Conservation (phyloP, 352 stramenopile genomes). For the Globisporangium rhizosaccharum region DNA sequence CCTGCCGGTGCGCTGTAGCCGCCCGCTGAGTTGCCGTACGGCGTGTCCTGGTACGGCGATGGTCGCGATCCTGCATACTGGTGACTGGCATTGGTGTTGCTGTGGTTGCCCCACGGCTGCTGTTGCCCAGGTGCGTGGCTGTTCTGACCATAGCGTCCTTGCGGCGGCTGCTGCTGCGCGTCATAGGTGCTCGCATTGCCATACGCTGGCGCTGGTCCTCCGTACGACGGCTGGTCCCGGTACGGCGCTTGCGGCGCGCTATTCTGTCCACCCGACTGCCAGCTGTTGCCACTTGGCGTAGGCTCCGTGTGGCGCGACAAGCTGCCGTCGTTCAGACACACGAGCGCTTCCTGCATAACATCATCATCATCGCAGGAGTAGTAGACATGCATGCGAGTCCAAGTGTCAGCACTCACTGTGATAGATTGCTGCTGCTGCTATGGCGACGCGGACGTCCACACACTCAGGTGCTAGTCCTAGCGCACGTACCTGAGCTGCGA, state of each 20-base stretch:
- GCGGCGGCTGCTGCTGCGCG: slow-evolving; percentile 9
- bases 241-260: slow-evolving; percentile 5
- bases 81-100: slow-evolving; percentile 1
- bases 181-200: slow-evolving; percentile 13
- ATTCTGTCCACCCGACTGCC: slow-evolving; percentile 15
- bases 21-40: slow-evolving; percentile 17
- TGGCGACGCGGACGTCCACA: neutral
- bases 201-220: slow-evolving; percentile 3
- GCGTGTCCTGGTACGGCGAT: slow-evolving; percentile 57
- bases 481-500: slow-evolving; percentile 51
- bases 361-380: neutral
- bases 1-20: slow-evolving; percentile 15
- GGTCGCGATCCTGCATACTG: slow-evolving; percentile 27
- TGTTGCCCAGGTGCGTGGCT: slow-evolving; percentile 4
- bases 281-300: slow-evolving; percentile 17
- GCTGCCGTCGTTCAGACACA: slow-evolving; percentile 71
- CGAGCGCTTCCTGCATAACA: slow-evolving; percentile 48
- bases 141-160: slow-evolving; percentile 10
- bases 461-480: neutral
- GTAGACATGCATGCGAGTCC: neutral
- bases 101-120: slow-evolving; percentile 48
- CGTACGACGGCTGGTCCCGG: slow-evolving; percentile 11
- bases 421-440: too few species aligned
- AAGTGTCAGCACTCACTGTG: neutral
- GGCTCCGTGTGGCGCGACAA: slow-evolving; percentile 43